Evolutionary conservation across 164 flowering plant genomes (phyloP).

Genomic region (Saururus chinensis): DNA sequence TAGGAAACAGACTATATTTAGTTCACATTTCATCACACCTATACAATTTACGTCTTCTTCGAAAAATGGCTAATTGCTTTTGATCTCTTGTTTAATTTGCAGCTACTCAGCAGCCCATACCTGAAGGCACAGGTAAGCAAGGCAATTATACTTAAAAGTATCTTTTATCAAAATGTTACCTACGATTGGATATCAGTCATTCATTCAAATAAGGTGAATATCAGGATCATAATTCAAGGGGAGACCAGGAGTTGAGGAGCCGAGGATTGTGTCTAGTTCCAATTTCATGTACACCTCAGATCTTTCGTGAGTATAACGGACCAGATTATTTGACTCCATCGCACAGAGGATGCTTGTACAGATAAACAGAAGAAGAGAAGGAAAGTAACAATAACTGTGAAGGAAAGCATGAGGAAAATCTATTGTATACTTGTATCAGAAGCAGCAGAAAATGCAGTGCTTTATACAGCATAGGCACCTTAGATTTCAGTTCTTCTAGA

Average conservation of each 20-base stretch:
- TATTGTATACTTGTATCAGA: no score
- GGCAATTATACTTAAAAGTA: conserved; percentile 7
- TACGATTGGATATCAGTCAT: neutral
- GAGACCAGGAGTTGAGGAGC: conserved; percentile 37
- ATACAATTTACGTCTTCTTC: neutral
- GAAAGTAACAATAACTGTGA: no score
- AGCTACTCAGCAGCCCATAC: conserved; percentile 57
- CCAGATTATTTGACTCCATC: conserved; percentile 65
- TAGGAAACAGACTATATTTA: no score
- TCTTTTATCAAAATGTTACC: neutral
- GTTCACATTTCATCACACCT: no score
- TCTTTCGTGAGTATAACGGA: conserved; percentile 45
- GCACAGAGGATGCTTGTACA: conserved; percentile 54
- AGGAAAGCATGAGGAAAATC: no score
- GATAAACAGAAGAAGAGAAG: conserved; percentile 19
- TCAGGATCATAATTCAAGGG: conserved; percentile 38
- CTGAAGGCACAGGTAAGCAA: conserved; percentile 40
- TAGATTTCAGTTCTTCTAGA: no score
- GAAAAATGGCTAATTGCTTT: neutral
- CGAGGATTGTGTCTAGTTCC: conserved; percentile 67
- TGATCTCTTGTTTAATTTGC: conserved; percentile 9
- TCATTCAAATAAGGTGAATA: neutral
- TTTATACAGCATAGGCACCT: no score
- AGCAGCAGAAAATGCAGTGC: no score
- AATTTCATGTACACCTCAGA: conserved; percentile 45